These are phyloP conservation scores for Cinnamomum micranthum DNA, from an alignment of 164 flowering plant species.

Conservation along the genomic window DNA sequence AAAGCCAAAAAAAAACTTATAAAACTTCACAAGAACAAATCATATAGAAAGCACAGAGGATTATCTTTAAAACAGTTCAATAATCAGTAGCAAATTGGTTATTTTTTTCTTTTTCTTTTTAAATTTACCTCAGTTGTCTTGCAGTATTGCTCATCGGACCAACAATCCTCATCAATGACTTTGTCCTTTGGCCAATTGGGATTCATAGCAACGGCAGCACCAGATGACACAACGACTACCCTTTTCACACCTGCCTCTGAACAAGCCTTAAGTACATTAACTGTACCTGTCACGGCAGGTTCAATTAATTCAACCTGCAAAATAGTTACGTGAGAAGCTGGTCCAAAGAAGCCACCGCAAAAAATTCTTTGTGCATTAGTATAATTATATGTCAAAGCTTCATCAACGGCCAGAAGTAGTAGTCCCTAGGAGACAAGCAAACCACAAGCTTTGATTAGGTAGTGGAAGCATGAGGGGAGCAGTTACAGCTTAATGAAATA, in stretches of 20 bases:
- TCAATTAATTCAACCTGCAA: slow-evolving; percentile 47
- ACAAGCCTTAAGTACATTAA: slow-evolving; percentile 54
- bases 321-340: not conserved
- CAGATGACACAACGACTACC: slow-evolving; percentile 39
- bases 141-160: slow-evolving; percentile 8
- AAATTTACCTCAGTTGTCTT: not conserved
- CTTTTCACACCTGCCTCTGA: slow-evolving; percentile 38
- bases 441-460: too few species aligned
- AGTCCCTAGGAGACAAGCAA: too few species aligned
- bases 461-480: too few species aligned
- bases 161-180: slow-evolving; percentile 8
- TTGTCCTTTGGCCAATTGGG: slow-evolving; percentile 10
- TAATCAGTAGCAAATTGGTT: too few species aligned
- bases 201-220: not conserved
- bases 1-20: not conserved
- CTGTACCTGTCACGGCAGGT: slow-evolving; percentile 53
- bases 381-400: too few species aligned
- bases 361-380: too few species aligned
- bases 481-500: too few species aligned
- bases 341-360: not conserved
- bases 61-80: too few species aligned
- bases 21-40: too few species aligned
- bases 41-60: too few species aligned
- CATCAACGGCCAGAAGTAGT: too few species aligned
- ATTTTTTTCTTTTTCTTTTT: too few species aligned